Evolutionary conservation across 2,329 filamentous ascomycete genomes (phyloP), one percentile per base, ranked within the genome.

Genomic region (Cladosporium sphaerospermum): DNA sequence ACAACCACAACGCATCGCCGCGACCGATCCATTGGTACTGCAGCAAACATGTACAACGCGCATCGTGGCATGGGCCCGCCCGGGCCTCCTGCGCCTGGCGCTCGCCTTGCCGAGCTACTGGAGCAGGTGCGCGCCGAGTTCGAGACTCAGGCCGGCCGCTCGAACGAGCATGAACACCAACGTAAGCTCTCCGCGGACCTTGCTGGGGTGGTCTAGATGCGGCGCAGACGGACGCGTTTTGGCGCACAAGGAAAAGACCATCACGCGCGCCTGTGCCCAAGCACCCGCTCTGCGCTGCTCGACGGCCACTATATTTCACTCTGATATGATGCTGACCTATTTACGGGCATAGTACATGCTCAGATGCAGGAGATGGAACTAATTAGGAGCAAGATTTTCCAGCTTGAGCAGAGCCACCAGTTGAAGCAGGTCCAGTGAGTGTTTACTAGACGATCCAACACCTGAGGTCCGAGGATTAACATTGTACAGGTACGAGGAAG

Each of bases 331-430:
- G 44, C 55, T 56, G 50, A 57, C 46, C 40, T 54, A 28, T 39
- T 54, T 41, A 55, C 45, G 51, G 52, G 52, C 63, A 61, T 70
- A 96, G 93, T 97, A 67, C 84, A 88, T 54, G 82, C 84, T 46
- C 93, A 99, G 70, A 86, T 96, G 59, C 86, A 92, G 66, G 93
- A 99, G 74, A 93, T 97, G 80, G 89, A 96, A 69, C 81, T 96
- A 66, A 89, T 99, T 46, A 81, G 91, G 58, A 86, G 91, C 68
- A 96, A 96, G 73, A 89, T 99, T 56, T 96, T 89, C 67, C 83
- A 88, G 63, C 83, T 99, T 70, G 93, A 99, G 71, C 90, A 95
- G 69, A 83, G 85, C 45, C 93, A 97, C 66, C 80, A 92, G 64
- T 83, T 82, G 50, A 83, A 96, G 66, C 97, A 97, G 77, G 80